Evolutionary conservation across 352 stramenopile species (phyloP).

Genomic region (Phytophthora crassamura): DNA sequence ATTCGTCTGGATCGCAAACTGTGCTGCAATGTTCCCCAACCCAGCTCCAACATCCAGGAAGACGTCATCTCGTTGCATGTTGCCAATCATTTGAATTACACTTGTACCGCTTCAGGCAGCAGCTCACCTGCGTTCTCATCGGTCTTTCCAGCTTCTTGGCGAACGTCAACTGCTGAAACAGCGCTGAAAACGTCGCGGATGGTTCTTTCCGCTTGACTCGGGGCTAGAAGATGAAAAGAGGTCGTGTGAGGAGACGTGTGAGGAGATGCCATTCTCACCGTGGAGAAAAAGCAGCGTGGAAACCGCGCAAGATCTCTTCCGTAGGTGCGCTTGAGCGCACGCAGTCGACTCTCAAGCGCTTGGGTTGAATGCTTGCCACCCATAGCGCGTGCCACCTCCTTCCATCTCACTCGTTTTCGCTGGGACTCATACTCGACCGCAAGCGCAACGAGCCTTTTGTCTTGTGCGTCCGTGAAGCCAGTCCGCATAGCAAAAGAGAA

Average conservation of each 20-base stretch:
- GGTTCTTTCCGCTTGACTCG: no score
- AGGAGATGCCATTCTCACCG: no score
- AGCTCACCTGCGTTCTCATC: constrained; percentile 20
- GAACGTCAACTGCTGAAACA: constrained; percentile 4
- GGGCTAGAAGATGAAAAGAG: no score
- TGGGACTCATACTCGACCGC: no score
- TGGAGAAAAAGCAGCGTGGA: constrained; percentile 10
- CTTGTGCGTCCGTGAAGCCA: no score
- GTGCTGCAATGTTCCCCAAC: not conserved
- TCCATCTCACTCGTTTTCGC: no score
- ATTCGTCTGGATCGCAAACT: constrained; percentile 4
- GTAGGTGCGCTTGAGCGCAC: constrained; percentile 10
- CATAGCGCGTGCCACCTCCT: no score
- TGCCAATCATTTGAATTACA: not conserved
- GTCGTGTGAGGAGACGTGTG: no score
- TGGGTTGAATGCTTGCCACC: not conserved
- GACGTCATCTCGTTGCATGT: not conserved
- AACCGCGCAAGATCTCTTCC: constrained; percentile 4
- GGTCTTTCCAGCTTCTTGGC: constrained; percentile 3
- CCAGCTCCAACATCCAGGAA: constrained; percentile 17
- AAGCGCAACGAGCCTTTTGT: no score
- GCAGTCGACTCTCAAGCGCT: not conserved
- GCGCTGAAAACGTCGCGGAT: not conserved
- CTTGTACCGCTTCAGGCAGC: not conserved
- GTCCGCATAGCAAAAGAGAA: no score